A percentile compares a stretch with the other conserved stretches of the same genome.
Conservation (phyloP, 768 basidiomycete genomes). For the Leccinum aurantiacum region DNA sequence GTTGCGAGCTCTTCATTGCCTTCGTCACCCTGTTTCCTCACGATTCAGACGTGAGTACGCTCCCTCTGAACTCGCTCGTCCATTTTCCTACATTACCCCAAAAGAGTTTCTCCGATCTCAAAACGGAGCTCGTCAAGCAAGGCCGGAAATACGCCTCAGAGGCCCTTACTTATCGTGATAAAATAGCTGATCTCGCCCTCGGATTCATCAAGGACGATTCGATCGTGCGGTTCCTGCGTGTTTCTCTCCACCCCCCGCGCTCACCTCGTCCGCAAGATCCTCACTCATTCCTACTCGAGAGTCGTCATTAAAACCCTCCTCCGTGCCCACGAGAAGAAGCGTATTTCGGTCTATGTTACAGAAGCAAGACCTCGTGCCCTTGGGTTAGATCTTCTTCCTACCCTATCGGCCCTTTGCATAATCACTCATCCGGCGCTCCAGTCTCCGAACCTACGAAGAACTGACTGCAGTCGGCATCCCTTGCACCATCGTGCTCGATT, state of each 20-base stretch:
- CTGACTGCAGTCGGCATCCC: constrained; percentile 90
- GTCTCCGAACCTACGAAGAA: constrained; percentile 87
- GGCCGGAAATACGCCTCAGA: constrained; percentile 75
- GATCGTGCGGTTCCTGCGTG: constrained; percentile 50
- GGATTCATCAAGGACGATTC: constrained; percentile 96
- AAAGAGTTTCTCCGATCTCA: constrained; percentile 82
- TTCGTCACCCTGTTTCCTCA: constrained; percentile 86
- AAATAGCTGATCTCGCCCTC: constrained; percentile 86
- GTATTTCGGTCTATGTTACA: constrained; percentile 97
- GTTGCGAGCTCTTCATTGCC: constrained; percentile 86
- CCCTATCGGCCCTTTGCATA: neutral
- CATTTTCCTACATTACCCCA: constrained; percentile 8
- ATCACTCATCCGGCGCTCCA: constrained; percentile 32
- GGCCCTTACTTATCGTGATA: constrained; percentile 82
- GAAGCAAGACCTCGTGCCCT: constrained; percentile 89
- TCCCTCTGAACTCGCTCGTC: constrained; percentile 10
- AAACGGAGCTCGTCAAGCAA: constrained; percentile 78
- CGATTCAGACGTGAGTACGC: constrained; percentile 65
- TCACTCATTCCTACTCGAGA: constrained; percentile 95
- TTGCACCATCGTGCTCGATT: constrained; percentile 92
- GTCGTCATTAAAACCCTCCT: constrained; percentile 93
- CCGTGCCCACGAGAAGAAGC: constrained; percentile 85
- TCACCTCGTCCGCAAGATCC: constrained; percentile 56
- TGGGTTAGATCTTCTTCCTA: constrained; percentile 55
- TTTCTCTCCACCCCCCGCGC: constrained; percentile 12